Evolutionary conservation across 1,284 basidiomycete species (phyloP).

Genomic region (Austroboletus novae-zelandiae): DNA sequence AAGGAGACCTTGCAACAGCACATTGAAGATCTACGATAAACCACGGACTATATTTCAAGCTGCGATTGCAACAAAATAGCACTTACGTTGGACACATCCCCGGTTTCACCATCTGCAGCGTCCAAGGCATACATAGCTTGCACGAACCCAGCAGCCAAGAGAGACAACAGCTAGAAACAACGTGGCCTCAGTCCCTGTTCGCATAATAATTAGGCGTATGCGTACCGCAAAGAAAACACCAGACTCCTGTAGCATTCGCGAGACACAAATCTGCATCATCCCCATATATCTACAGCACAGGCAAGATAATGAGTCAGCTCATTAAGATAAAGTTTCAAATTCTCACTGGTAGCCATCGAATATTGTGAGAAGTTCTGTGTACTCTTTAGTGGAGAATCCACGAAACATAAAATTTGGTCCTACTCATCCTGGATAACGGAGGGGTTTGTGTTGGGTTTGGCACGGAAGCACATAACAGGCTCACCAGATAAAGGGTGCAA

Average conservation of each 20-base stretch:
- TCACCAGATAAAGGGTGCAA: conserved; percentile 83
- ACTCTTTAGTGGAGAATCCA: conserved; percentile 8
- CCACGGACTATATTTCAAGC: background rate
- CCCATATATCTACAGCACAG: conserved; percentile 65
- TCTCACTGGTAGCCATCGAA: conserved; percentile 79
- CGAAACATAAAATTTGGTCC: conserved; percentile 29
- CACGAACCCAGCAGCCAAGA: conserved; percentile 81
- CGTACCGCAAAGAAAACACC: conserved; percentile 88
- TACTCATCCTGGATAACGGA: conserved; percentile 67
- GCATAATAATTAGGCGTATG: background rate
- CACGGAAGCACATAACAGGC: conserved; percentile 23
- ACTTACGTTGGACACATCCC: conserved; percentile 49
- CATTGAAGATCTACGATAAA: conserved; percentile 58
- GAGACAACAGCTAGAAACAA: conserved; percentile 61
- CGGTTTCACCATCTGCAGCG: conserved; percentile 80
- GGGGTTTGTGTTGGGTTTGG: background rate
- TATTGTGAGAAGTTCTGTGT: conserved; percentile 70
- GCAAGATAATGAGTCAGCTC: conserved; percentile 1
- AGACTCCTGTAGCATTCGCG: conserved; percentile 89
- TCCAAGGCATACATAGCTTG: conserved; percentile 89
- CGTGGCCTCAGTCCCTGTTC: background rate
- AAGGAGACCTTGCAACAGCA: conserved; percentile 78
- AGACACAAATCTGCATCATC: conserved; percentile 84
- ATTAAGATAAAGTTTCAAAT: background rate
- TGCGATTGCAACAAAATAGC: background rate